Base-by-base conservation (phyloP, 495 filamentous ascomycete genomes). In the Aspergillus indologenus region DNA sequence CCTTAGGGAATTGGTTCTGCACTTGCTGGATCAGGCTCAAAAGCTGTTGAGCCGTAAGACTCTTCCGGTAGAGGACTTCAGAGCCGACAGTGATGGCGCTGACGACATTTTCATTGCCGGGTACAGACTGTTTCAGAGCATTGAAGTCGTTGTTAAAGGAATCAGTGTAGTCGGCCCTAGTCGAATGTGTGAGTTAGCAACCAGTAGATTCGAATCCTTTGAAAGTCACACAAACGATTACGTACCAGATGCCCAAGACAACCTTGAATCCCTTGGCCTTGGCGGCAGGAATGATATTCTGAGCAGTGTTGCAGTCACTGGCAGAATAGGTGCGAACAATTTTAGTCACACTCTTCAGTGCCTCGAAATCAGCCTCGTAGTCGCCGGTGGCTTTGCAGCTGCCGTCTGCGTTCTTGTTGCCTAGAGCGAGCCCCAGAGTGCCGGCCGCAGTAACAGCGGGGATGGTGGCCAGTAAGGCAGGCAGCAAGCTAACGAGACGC, bases 1-100 rank as follows among this genome's bases (percentile, higher is more conserved):
- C 71, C 24, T 65, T 72, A 47, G 69, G 81, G 65, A 81, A 83
- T 46, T 75, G 69, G 15, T 71, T 68, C 71, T 83, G 81, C 24
- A 88, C 80, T 45, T 83, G 78, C 50, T 83, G 69, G 69, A 92
- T 90, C 64, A 85, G 84, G 34, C 67, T 69, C 57, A 85, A 69
- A 43, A 93, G 84, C 60, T 85, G 68, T 9, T 74, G 67, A 18
- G 83, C 89, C 40, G 81, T 89, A 68, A 90, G 79, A 68, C 85
- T 87, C 54, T 83, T 81, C 44, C 90, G 86, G 79, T 92, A 93
- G 31, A 93, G 75, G 29, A 80, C 77, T 76, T 93, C 90, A 20
- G 86, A 90, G 29, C 89, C 90, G 53, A 92, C 88, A 12, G 90
- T 93, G 62, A 91, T 83, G 56, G 85, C 89, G 68, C 88, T 83